phyloP scores from a whole-genome alignment of 2,329 filamentous ascomycete species.

The Metarhizium album region DNA sequence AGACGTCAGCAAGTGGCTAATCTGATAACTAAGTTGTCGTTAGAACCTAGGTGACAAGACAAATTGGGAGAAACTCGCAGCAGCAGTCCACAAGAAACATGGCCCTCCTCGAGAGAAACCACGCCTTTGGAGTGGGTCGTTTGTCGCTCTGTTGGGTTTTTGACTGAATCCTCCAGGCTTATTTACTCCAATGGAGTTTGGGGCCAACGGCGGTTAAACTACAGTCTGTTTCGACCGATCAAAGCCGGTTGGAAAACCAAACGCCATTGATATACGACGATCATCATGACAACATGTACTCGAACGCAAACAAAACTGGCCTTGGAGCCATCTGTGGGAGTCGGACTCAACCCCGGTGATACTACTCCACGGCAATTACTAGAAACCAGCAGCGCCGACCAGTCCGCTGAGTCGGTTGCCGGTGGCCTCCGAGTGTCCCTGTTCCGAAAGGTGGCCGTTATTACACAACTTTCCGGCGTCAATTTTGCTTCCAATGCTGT shows the following conservation, averaged over 20 bases:
- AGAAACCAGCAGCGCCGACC: neutral
- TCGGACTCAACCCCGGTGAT: neutral
- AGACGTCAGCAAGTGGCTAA: neutral
- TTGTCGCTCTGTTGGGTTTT: neutral
- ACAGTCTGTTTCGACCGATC: neutral
- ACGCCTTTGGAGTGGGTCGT: slow-evolving; percentile 1
- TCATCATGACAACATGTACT: neutral
- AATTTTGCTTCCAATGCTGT: slow-evolving; percentile 4
- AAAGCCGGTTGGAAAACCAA: neutral
- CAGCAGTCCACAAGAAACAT: neutral
- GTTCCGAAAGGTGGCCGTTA: slow-evolving; percentile 3
- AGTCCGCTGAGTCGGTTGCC: neutral
- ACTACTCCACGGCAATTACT: neutral
- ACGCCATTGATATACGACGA: neutral
- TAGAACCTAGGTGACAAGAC: neutral
- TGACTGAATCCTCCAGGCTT: neutral
- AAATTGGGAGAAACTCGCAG: neutral
- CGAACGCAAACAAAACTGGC: slow-evolving; percentile 1
- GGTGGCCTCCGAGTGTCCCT: neutral
- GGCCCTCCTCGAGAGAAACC: neutral
- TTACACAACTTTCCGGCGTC: neutral
- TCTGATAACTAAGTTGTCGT: too few relatives aligned
- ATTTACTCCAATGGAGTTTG: too few relatives aligned
- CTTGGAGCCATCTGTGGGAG: neutral
- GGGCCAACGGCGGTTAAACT: too few relatives aligned